Evolutionary conservation across 225 moss, liverwort and hornwort species (phyloP), one percentile per base, ranked within the genome.

Genomic region (Polytrichum commune): DNA sequence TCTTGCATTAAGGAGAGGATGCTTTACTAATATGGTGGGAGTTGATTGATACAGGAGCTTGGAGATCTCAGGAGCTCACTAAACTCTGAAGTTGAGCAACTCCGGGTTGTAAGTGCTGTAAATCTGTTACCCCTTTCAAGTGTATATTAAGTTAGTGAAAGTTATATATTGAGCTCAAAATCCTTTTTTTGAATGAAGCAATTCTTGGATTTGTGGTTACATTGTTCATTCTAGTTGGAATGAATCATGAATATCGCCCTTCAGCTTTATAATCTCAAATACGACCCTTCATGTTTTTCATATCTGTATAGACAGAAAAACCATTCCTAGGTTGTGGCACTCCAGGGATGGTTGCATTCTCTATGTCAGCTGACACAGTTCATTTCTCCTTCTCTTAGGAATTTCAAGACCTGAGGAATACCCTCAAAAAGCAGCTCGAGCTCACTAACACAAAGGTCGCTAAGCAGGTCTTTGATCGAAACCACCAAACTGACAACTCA

Each of bases 361-460:
- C 27, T 27, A 63, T 63, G 18, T 26, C 27, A 24, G 33, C n/a
- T 35, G 7, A 30, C 30, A 18, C 29, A 20, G 6, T 30, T 6
- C 65, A 30, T 30, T 69, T 1, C 19, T 9, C 10, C 24, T 64
- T 70, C 58, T 66, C 63, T 62, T 70, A 86, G 86, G 86, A 86
- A 75, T 82, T 82, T 71, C 86, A 82, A 75, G 86, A 82, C 53
- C 70, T 86, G 61, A 66, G 82, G 65, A 77, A 75, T 70, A 82
- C 86, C 64, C 75, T 82, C 32, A 82, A 82, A 73, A 82, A 86
- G 67, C 82, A 86, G 73, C 79, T 81, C 33, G 85, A 85, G 28
- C 66, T 84, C 57, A 76, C 85, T 9, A 70, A 78, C 18, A 74
- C 64, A 6, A 81, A 79, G 76, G 65, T 74, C 5, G 68, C 78